These are phyloP conservation scores for Westerdykella ornata DNA, from an alignment of 2,329 filamentous ascomycete species.

Conservation along the genomic window DNA sequence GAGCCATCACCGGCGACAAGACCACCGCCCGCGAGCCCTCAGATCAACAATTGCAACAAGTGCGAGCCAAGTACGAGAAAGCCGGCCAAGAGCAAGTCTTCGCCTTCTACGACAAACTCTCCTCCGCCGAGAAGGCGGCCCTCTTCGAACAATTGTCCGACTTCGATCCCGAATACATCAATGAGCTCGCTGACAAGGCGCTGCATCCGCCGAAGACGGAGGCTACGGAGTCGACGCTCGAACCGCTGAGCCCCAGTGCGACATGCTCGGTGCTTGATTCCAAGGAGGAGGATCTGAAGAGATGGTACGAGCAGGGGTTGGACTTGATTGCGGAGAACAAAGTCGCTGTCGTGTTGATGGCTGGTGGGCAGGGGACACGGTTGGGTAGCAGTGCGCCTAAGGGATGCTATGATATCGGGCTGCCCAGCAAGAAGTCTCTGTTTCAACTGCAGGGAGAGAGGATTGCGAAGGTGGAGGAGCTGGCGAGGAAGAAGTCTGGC, in stretches of 20 bases:
- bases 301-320: constrained; percentile 72
- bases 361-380: constrained; percentile 90
- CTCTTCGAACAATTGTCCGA: constrained; percentile 75
- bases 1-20: constrained; percentile 32
- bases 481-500: constrained; percentile 66
- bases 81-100: constrained; percentile 78
- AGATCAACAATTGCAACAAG: constrained; percentile 58
- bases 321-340: constrained; percentile 61
- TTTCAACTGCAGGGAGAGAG: constrained; percentile 98
- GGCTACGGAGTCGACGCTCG: constrained; percentile 54
- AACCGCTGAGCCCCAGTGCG: constrained; percentile 80
- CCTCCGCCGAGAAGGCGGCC: constrained; percentile 62
- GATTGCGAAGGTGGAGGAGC: constrained; percentile 75
- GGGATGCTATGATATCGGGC: constrained; percentile 93
- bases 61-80: constrained; percentile 66
- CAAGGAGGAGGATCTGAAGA: constrained; percentile 64
- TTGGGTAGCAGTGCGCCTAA: constrained; percentile 93
- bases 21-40: constrained; percentile 49
- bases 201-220: constrained; percentile 65
- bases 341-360: constrained; percentile 87
- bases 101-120: constrained; percentile 77
- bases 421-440: constrained; percentile 86
- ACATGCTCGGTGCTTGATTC: constrained; percentile 91
- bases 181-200: constrained; percentile 74
- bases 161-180: constrained; percentile 83